phyloP scores from a whole-genome alignment of 2,329 filamentous ascomycete species.

The Pseudogymnoascus verrucosus region DNA sequence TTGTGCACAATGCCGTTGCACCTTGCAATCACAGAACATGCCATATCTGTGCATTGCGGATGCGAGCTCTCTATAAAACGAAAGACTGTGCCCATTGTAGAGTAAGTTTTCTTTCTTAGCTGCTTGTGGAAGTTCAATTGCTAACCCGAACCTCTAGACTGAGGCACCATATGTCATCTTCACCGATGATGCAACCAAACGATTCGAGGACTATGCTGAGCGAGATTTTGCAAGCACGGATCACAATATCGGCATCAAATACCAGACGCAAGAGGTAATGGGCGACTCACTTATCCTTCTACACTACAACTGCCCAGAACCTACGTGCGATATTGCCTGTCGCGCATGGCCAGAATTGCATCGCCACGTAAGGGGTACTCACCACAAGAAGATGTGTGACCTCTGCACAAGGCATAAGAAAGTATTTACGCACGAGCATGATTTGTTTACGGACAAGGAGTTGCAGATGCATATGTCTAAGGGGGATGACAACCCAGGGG shows the following conservation, averaged over 20 bases:
- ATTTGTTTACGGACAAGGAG: constrained; percentile 75
- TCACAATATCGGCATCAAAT: constrained; percentile 82
- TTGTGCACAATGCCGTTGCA: constrained; percentile 79
- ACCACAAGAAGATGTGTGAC: constrained; percentile 86
- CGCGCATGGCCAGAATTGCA: constrained; percentile 72
- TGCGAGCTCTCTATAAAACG: constrained; percentile 91
- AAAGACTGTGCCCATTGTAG: constrained; percentile 96
- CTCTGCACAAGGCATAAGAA: constrained; percentile 92
- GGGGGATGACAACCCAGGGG: constrained; percentile 85
- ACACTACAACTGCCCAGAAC: constrained; percentile 89
- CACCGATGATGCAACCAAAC: constrained; percentile 74
- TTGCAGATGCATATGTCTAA: constrained; percentile 81
- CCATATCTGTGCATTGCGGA: constrained; percentile 85
- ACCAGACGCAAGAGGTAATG: constrained; percentile 80
- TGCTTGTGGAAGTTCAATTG: constrained; percentile 16
- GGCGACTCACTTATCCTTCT: constrained; percentile 84
- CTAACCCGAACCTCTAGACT: constrained; percentile 36
- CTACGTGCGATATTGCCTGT: constrained; percentile 76
- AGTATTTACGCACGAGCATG: constrained; percentile 96
- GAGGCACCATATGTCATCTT: constrained; percentile 80
- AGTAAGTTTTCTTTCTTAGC: constrained; percentile 42
- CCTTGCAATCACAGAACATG: constrained; percentile 96
- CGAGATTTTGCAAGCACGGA: constrained; percentile 71
- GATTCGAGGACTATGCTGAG: constrained; percentile 73
- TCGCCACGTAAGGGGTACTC: constrained; percentile 70